Percentiles rank a stretch among this genome's conserved stretches.
These are phyloP conservation scores for Fusarium continuum DNA, from an alignment of 2,329 filamentous ascomycete species.

Conservation along the genomic window DNA sequence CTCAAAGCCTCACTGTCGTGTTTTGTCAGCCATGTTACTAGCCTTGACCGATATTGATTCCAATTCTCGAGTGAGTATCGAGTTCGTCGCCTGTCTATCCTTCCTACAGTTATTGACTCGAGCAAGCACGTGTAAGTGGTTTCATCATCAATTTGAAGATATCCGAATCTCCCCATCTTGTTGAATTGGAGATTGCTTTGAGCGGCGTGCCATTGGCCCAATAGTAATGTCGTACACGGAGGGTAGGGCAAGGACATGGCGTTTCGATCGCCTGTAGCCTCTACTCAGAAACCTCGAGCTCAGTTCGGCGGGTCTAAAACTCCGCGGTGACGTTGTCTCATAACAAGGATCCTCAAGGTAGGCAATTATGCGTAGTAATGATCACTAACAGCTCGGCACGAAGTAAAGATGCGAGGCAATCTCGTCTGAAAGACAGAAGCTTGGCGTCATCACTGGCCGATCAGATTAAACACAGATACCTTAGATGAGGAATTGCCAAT, in stretches of 20 bases:
- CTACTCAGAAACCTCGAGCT: not conserved
- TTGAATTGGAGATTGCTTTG: conserved; percentile 26
- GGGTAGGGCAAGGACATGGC: conserved; percentile 18
- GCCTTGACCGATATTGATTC: conserved; percentile 1
- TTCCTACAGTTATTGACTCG: conserved; percentile 1
- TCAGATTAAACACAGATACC: conserved; percentile 22
- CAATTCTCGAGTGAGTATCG: not conserved
- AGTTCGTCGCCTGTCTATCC: not conserved
- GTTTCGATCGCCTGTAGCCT: not conserved
- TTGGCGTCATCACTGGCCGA: conserved; percentile 25
- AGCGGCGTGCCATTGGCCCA: conserved; percentile 18
- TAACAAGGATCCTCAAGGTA: conserved; percentile 3
- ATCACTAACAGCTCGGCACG: not conserved
- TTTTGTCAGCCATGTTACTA: not conserved
- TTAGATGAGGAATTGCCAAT: conserved; percentile 13
- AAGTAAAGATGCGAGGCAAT: conserved; percentile 11
- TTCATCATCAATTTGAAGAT: conserved; percentile 15
- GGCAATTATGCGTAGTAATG: not conserved
- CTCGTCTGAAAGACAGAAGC: conserved; percentile 8
- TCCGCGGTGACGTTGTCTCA: conserved; percentile 8
- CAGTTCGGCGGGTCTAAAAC: not conserved
- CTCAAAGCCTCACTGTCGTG: not conserved
- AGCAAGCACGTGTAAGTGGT: conserved; percentile 21
- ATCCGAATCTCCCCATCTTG: conserved; percentile 18
- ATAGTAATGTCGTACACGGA: conserved; percentile 15